Evolutionary conservation across 257 asterid species (phyloP).

Genomic region (Leptodermis oblonga): DNA sequence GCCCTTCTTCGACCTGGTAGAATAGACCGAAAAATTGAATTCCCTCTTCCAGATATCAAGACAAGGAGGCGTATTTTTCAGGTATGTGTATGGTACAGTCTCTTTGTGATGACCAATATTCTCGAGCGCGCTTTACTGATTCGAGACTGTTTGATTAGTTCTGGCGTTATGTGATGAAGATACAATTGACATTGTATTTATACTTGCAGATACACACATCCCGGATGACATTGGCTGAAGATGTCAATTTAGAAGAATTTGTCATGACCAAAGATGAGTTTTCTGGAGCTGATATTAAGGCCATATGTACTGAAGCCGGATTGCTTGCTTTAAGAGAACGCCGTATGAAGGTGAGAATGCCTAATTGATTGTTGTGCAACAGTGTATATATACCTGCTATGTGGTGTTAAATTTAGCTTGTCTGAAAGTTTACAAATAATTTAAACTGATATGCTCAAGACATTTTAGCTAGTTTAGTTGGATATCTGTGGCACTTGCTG

Average conservation of each 20-base stretch:
- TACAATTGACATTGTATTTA: neutral
- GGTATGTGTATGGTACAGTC: constrained; percentile 31
- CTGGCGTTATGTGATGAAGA: neutral
- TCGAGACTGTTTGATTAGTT: neutral
- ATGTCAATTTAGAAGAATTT: constrained; percentile 88
- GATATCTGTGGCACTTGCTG: neutral
- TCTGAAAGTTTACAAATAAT: neutral
- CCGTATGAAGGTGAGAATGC: constrained; percentile 68
- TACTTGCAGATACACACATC: constrained; percentile 76
- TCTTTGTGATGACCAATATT: neutral
- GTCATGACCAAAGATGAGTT: constrained; percentile 93
- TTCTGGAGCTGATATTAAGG: constrained; percentile 96
- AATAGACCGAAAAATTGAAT: constrained; percentile 83
- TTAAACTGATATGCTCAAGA: neutral
- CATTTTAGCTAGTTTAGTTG: neutral
- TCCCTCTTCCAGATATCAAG: constrained; percentile 89
- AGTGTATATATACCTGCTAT: neutral
- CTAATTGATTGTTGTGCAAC: neutral
- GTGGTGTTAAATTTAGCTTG: neutral
- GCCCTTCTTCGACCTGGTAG: constrained; percentile 92
- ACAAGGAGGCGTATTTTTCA: constrained; percentile 82
- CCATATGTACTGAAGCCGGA: constrained; percentile 96
- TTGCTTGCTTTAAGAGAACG: constrained; percentile 89
- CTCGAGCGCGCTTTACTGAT: neutral
- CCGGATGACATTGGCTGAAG: constrained; percentile 86